phyloP scores from a whole-genome alignment of 2,329 filamentous ascomycete genomes.

The Reticulascus tulasneorum region DNA sequence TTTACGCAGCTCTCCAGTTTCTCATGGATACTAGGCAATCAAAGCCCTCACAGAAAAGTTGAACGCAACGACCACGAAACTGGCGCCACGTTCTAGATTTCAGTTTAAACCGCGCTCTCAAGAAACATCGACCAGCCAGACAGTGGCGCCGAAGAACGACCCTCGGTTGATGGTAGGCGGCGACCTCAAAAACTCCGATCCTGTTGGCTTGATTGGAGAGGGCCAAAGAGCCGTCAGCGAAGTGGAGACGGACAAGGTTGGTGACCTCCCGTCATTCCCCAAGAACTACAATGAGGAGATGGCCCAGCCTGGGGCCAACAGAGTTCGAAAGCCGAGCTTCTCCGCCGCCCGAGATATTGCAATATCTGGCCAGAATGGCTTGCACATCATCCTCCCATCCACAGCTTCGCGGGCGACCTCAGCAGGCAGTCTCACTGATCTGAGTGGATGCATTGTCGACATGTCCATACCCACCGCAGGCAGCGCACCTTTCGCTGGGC shows the following conservation, averaged over 20 bases:
- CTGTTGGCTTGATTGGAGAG: conserved; percentile 11
- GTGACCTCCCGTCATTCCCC: conserved; percentile 30
- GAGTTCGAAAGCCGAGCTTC: conserved; percentile 59
- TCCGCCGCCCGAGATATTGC: conserved; percentile 56
- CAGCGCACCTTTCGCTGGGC: conserved; percentile 64
- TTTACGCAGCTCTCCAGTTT: background rate
- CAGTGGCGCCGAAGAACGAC: conserved; percentile 39
- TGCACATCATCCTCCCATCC: conserved; percentile 73
- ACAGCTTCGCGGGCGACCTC: conserved; percentile 68
- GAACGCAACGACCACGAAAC: conserved; percentile 61
- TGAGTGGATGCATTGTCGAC: conserved; percentile 72
- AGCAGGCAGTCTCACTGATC: conserved; percentile 67
- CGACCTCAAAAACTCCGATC: conserved; percentile 12
- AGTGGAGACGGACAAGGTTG: conserved; percentile 29
- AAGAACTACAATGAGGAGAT: conserved; percentile 59
- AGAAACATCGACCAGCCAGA: conserved; percentile 13
- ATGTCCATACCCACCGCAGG: conserved; percentile 62
- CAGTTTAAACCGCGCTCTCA: conserved; percentile 58
- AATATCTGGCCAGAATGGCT: conserved; percentile 62
- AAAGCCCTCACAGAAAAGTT: conserved; percentile 78
- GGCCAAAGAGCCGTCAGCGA: conserved; percentile 14
- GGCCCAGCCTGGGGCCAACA: conserved; percentile 29
- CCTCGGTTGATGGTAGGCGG: conserved; percentile 30
- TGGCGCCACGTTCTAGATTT: conserved; percentile 76
- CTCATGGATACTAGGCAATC: conserved; percentile 53